These are phyloP conservation scores for Kwoniella dendrophila DNA, from an alignment of 768 basidiomycete genomes.

Conservation along the genomic window DNA sequence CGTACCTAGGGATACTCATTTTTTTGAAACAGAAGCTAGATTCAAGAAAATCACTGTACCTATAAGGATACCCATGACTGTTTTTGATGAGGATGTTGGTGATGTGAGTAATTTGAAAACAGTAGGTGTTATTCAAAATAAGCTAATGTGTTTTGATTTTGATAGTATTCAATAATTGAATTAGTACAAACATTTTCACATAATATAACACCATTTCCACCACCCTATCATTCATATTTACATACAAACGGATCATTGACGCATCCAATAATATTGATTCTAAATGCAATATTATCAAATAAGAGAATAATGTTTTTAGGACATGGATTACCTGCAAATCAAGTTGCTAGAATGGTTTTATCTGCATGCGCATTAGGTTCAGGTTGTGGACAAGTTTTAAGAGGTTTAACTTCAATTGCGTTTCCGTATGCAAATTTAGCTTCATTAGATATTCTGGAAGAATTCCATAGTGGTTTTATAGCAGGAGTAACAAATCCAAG, in stretches of 20 bases:
- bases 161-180: conserved; percentile 88
- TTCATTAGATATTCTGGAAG: conserved; percentile 80
- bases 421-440: conserved; percentile 93
- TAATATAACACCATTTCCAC: conserved; percentile 63
- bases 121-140: not conserved
- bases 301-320: conserved; percentile 97
- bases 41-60: conserved; percentile 81
- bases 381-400: conserved; percentile 76
- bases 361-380: conserved; percentile 91
- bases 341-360: conserved; percentile 87
- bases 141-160: conserved; percentile 20
- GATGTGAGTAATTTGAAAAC: conserved; percentile 69
- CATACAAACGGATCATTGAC: conserved; percentile 89
- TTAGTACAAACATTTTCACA: conserved; percentile 80
- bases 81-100: conserved; percentile 93
- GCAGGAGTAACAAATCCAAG: conserved; percentile 98
- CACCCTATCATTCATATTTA: conserved; percentile 79
- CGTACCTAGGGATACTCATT: conserved; percentile 81
- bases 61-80: conserved; percentile 84
- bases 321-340: conserved; percentile 81
- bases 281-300: conserved; percentile 92
- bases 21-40: conserved; percentile 79
- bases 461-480: conserved; percentile 82
- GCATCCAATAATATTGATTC: conserved; percentile 90
- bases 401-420: conserved; percentile 85